Conservation (phyloP, 495 filamentous ascomycete genomes). For the Daldinia vernicosa region DNA sequence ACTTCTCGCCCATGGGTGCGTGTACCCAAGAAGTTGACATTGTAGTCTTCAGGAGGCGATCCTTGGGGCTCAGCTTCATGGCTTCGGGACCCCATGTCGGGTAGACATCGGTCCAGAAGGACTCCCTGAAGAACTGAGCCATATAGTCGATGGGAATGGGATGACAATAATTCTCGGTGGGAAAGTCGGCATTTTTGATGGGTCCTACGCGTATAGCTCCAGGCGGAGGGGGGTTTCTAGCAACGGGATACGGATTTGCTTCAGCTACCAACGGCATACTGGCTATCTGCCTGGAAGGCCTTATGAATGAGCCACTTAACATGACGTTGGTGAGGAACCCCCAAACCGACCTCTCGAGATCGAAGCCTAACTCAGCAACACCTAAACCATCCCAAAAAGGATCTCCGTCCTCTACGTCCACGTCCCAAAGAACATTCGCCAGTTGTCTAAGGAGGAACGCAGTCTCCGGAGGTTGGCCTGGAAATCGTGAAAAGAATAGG, state of each 20-base stretch:
- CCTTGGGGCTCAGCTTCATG: conserved; percentile 20
- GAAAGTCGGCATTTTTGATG: neutral
- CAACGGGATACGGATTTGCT: neutral
- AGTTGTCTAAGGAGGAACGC: neutral
- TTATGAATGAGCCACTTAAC: neutral
- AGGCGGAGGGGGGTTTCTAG: neutral
- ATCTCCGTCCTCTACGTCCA: neutral
- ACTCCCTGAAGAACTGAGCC: conserved; percentile 38
- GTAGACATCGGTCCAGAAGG: conserved; percentile 40
- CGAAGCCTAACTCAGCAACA: conserved; percentile 35
- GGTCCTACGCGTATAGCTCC: neutral
- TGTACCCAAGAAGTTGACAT: neutral
- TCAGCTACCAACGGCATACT: conserved; percentile 2
- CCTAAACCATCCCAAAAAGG: conserved; percentile 22
- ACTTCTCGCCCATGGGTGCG: neutral
- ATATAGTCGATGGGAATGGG: conserved; percentile 32
- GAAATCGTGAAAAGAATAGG: neutral
- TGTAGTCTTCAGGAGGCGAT: conserved; percentile 3
- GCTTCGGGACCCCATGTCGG: conserved; percentile 18
- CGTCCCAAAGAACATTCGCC: conserved; percentile 8
- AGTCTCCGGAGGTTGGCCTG: neutral
- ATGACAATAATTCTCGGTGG: conserved; percentile 2
- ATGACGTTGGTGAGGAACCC: neutral
- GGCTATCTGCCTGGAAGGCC: neutral
- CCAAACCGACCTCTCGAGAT: conserved; percentile 39